These are phyloP conservation scores for Termitomyces sp. DNA, from an alignment of 768 basidiomycete species.

Conservation along the genomic window DNA sequence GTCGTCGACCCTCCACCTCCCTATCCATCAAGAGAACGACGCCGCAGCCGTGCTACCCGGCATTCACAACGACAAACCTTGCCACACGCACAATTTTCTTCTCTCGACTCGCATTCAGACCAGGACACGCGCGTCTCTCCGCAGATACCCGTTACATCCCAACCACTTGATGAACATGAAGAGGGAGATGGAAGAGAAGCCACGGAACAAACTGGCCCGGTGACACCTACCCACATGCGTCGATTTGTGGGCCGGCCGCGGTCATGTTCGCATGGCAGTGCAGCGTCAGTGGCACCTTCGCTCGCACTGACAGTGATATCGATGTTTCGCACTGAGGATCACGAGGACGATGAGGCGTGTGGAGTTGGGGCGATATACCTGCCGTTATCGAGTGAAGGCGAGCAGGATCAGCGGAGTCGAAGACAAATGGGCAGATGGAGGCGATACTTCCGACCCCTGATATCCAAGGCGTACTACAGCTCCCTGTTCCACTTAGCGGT, in stretches of 20 bases:
- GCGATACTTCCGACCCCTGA: conserved; percentile 66
- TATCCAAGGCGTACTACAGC: conserved; percentile 55
- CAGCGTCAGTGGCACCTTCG: conserved; percentile 56
- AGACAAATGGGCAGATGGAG: conserved; percentile 31
- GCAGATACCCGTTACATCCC: conserved; percentile 14
- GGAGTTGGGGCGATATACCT: conserved; percentile 12
- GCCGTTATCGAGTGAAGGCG: conserved; percentile 14
- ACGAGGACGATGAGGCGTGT: conserved; percentile 29
- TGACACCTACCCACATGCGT: conserved; percentile 23
- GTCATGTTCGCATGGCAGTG: conserved; percentile 58
- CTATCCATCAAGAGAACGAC: conserved; percentile 54
- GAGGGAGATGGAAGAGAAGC: conserved; percentile 17
- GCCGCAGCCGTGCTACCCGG: conserved; percentile 30
- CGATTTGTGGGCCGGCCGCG: conserved; percentile 39
- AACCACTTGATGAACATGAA: conserved; percentile 23
- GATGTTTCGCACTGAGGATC: conserved; percentile 56
- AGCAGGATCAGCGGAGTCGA: conserved; percentile 14
- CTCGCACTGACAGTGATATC: conserved; percentile 69
- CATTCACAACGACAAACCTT: conserved; percentile 27
- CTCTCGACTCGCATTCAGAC: conserved; percentile 34
- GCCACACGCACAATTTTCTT: conserved; percentile 28
- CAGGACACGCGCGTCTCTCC: conserved; percentile 28
- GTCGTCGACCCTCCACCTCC: conserved; percentile 66
- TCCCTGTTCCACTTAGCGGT: conserved; percentile 68
- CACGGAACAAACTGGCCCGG: background rate